phyloP scores from a whole-genome alignment of 768 basidiomycete species.

The Dioszegia crocea region DNA sequence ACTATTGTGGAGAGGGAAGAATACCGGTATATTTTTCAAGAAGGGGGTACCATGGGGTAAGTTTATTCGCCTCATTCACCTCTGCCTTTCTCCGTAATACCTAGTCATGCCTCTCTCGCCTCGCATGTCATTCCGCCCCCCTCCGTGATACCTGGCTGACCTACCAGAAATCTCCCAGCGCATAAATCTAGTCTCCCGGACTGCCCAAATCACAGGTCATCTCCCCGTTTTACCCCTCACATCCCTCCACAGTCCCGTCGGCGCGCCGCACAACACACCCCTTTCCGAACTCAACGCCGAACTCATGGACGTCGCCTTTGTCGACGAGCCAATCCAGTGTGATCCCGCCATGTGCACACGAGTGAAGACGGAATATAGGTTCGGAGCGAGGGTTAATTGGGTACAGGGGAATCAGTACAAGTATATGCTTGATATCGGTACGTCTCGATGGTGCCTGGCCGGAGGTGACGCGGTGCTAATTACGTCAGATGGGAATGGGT shows the following conservation, averaged over 20 bases:
- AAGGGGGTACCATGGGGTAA: constrained; percentile 41
- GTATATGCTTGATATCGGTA: constrained; percentile 47
- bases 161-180: constrained; percentile 42
- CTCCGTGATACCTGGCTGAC: neutral
- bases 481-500: constrained; percentile 48
- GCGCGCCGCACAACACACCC: constrained; percentile 16
- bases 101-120: too few relatives aligned
- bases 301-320: constrained; percentile 44
- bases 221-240: constrained; percentile 28
- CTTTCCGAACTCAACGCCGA: constrained; percentile 28
- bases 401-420: constrained; percentile 43
- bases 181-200: constrained; percentile 35
- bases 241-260: constrained; percentile 21
- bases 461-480: neutral
- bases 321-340: constrained; percentile 44
- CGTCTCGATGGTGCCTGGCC: neutral
- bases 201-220: constrained; percentile 17
- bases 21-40: constrained; percentile 44
- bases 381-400: constrained; percentile 29
- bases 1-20: constrained; percentile 45
- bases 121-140: too few relatives aligned
- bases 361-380: constrained; percentile 26
- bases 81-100: too few relatives aligned
- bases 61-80: constrained; percentile 4
- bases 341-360: constrained; percentile 22